phyloP scores from a whole-genome alignment of 495 filamentous ascomycete species.

The Penicillium diatomitis region DNA sequence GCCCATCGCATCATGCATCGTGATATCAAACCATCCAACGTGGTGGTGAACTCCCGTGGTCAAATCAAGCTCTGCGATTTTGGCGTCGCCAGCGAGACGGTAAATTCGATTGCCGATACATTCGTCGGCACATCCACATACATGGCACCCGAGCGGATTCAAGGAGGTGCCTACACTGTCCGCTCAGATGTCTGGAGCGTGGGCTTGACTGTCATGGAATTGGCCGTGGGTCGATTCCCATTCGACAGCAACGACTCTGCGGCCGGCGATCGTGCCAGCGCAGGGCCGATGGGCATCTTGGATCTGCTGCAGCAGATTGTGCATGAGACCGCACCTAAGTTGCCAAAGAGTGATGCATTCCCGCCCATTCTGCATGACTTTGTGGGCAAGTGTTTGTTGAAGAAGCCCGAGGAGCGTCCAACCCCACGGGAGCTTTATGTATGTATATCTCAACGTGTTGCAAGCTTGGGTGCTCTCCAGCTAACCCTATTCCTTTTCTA shows the following conservation, averaged over 20 bases:
- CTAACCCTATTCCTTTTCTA: constrained; percentile 1
- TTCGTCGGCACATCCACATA: constrained; percentile 98
- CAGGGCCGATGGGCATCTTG: constrained; percentile 83
- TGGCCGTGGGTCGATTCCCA: constrained; percentile 93
- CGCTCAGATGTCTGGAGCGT: constrained; percentile 99
- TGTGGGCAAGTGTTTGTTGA: constrained; percentile 90
- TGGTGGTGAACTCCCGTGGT: constrained; percentile 87
- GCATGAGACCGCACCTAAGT: constrained; percentile 83
- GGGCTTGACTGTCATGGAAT: constrained; percentile 89
- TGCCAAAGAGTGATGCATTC: constrained; percentile 96
- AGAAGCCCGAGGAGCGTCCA: constrained; percentile 76
- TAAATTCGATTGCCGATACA: constrained; percentile 94
- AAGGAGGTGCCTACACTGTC: constrained; percentile 92
- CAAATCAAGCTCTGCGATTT: constrained; percentile 98
- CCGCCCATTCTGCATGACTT: constrained; percentile 90
- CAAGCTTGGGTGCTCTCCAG: not conserved
- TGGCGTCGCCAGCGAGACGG: constrained; percentile 89
- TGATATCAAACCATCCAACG: constrained; percentile 97
- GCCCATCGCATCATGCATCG: constrained; percentile 95
- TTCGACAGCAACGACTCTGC: constrained; percentile 74
- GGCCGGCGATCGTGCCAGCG: constrained; percentile 57
- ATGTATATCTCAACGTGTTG: not conserved
- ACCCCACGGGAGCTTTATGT: constrained; percentile 79
- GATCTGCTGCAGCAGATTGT: constrained; percentile 97
- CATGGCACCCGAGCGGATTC: constrained; percentile 97